Percentiles rank a stretch among this genome's conserved stretches.
Conservation (phyloP, 306 rosid species). For the Vachellia collinsii region DNA sequence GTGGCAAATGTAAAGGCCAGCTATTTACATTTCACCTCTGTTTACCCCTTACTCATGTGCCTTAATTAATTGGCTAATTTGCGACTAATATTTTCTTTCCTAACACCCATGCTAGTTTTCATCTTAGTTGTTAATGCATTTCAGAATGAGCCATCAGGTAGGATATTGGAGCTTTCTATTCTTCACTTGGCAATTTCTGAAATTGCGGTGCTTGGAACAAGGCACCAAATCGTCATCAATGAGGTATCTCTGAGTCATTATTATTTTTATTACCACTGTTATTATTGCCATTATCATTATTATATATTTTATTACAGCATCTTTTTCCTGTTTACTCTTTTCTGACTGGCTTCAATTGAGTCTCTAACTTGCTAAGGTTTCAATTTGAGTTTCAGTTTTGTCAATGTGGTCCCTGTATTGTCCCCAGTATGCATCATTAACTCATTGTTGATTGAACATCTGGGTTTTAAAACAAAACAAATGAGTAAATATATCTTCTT, state of each 20-base stretch:
- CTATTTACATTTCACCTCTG: conserved; percentile 20
- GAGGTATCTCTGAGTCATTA: conserved; percentile 57
- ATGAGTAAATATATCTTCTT: background rate
- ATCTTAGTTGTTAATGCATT: conserved; percentile 31
- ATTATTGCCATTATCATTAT: background rate
- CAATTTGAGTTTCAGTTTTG: background rate
- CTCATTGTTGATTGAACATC: background rate
- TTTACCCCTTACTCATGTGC: conserved; percentile 24
- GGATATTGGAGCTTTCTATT: conserved; percentile 89
- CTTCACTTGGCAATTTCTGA: conserved; percentile 97
- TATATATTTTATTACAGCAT: background rate
- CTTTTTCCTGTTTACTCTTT: background rate
- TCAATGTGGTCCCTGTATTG: background rate
- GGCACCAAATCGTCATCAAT: conserved; percentile 83
- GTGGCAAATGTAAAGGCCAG: conserved; percentile 28
- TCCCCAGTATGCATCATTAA: background rate
- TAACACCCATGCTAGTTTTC: conserved; percentile 27
- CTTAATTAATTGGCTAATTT: conserved; percentile 11
- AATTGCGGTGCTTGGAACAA: conserved; percentile 67
- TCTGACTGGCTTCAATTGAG: background rate
- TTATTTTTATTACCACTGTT: background rate
- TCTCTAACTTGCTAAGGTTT: background rate
- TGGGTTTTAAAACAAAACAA: background rate
- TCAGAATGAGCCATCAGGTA: conserved; percentile 78
- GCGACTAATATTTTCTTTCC: conserved; percentile 23